A percentile compares a stretch with the other conserved stretches of the same genome.
Evolutionary conservation across 169 alveolate species (phyloP).

Genomic region (Plasmodium blacklocki): DNA sequence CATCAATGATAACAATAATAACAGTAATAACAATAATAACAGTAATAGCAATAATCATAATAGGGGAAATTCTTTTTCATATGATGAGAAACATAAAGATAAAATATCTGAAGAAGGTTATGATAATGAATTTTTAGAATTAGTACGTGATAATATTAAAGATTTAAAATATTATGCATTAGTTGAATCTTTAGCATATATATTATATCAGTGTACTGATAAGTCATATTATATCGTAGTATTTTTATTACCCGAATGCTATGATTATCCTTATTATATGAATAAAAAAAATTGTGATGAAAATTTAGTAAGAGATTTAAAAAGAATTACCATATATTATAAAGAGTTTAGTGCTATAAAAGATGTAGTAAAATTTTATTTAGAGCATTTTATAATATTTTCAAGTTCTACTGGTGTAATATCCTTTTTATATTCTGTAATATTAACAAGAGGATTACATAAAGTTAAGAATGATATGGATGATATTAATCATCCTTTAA

Average conservation of each 20-base stretch:
- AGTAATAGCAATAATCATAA: neutral
- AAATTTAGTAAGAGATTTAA: conserved; percentile 44
- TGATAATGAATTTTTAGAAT: conserved; percentile 39
- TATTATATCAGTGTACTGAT: conserved; percentile 69
- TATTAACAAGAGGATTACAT: conserved; percentile 83
- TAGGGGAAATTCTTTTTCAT: neutral
- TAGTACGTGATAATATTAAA: conserved; percentile 49
- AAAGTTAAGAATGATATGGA: conserved; percentile 85
- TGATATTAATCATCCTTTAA: conserved; percentile 81
- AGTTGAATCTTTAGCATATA: conserved; percentile 75
- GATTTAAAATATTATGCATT: conserved; percentile 64
- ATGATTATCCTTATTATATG: conserved; percentile 38
- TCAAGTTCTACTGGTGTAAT: conserved; percentile 83
- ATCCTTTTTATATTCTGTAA: conserved; percentile 83
- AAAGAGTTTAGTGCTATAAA: conserved; percentile 81
- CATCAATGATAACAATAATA: neutral
- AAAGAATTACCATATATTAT: conserved; percentile 69
- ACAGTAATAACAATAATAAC: neutral
- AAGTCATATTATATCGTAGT: conserved; percentile 56
- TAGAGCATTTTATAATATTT: conserved; percentile 80
- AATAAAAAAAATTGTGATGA: conserved; percentile 31
- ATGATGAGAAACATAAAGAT: neutral
- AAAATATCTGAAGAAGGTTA: conserved; percentile 12
- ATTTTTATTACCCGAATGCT: conserved; percentile 66
- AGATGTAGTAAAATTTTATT: conserved; percentile 82